These are phyloP conservation scores for Leucogyrophana mollusca DNA, from an alignment of 768 basidiomycete species.

Conservation along the genomic window DNA sequence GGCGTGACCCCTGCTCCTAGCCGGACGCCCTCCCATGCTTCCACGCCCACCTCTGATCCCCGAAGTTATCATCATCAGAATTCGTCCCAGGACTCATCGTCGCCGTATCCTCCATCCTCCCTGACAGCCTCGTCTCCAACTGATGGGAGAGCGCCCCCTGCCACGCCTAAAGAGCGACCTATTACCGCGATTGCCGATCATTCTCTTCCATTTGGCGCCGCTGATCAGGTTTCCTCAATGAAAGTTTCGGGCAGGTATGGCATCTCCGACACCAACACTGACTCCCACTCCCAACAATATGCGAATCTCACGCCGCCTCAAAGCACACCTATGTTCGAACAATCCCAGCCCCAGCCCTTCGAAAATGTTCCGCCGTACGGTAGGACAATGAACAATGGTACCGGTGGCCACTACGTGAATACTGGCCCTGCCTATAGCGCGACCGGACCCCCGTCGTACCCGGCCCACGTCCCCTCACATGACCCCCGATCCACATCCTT, in stretches of 20 bases:
- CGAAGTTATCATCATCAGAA: conserved; percentile 11
- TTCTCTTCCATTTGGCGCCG: conserved; percentile 18
- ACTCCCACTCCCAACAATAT: conserved; percentile 6
- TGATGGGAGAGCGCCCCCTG: conserved; percentile 1
- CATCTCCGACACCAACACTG: neutral
- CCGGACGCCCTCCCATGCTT: conserved; percentile 1
- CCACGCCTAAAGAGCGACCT: conserved; percentile 13
- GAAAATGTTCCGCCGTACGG: neutral
- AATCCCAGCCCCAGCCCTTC: neutral
- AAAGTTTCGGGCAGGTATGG: conserved; percentile 1
- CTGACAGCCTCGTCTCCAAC: conserved; percentile 4
- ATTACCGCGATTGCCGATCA: conserved; percentile 19
- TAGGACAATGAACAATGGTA: neutral
- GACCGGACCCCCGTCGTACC: conserved; percentile 8
- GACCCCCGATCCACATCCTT: conserved; percentile 20
- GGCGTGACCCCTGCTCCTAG: neutral
- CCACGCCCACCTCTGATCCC: conserved; percentile 9
- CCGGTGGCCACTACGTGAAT: conserved; percentile 5
- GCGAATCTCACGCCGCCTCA: conserved; percentile 25
- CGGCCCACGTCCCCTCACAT: conserved; percentile 12
- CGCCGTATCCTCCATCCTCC: conserved; percentile 9
- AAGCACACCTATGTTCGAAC: neutral
- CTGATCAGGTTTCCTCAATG: conserved; percentile 15
- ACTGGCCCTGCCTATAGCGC: conserved; percentile 2
- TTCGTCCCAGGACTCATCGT: conserved; percentile 7